phyloP scores from a whole-genome alignment of 1,284 basidiomycete species.

The Ganoderma sp. region DNA sequence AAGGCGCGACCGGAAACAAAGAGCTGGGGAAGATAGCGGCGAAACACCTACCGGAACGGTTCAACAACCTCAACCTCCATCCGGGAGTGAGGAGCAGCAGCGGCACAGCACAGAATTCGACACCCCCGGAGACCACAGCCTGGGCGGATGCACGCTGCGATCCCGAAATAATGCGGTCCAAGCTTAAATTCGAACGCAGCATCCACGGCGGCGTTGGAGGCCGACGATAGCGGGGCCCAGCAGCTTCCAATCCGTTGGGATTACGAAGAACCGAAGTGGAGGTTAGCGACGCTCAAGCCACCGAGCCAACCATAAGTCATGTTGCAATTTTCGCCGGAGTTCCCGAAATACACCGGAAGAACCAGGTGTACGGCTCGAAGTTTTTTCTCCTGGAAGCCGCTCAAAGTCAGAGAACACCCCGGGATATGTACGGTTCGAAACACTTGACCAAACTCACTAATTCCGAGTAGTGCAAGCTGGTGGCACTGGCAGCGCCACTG shows the following conservation, averaged over 20 bases:
- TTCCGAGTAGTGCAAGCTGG: background rate
- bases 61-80: background rate
- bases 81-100: background rate
- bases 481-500: background rate
- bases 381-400: background rate
- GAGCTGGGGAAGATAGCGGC: background rate
- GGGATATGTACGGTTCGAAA: background rate
- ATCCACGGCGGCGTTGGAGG: background rate
- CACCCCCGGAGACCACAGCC: background rate
- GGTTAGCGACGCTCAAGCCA: background rate
- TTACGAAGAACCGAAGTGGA: background rate
- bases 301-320: background rate
- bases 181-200: constrained; percentile 2
- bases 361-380: background rate
- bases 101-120: background rate
- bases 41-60: background rate
- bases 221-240: background rate
- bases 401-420: background rate
- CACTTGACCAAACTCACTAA: background rate
- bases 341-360: background rate
- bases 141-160: background rate
- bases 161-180: background rate
- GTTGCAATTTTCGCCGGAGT: background rate
- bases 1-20: background rate
- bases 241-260: background rate